phyloP scores from a whole-genome alignment of 2,329 filamentous ascomycete genomes.

The Pseudocercospora fijiensis region DNA sequence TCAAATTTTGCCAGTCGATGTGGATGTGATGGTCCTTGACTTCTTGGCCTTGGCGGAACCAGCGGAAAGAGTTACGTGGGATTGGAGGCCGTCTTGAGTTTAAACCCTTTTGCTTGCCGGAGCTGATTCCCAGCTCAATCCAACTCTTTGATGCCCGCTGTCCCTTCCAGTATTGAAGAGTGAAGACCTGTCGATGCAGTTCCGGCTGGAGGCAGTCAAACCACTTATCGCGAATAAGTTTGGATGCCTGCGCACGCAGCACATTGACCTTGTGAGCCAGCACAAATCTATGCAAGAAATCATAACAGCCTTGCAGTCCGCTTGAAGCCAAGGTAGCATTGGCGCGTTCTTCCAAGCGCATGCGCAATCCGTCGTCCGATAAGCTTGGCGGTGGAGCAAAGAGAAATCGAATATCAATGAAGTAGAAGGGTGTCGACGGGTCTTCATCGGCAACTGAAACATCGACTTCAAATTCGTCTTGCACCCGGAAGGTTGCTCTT shows the following conservation, averaged over 20 bases:
- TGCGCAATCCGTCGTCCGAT: conserved; percentile 60
- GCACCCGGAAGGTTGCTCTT: conserved; percentile 83
- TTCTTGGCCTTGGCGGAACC: conserved; percentile 81
- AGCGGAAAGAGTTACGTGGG: conserved; percentile 61
- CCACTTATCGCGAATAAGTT: conserved; percentile 71
- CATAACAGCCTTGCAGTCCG: conserved; percentile 77
- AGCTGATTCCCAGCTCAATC: conserved; percentile 81
- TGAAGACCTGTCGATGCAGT: conserved; percentile 73
- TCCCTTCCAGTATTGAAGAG: conserved; percentile 86
- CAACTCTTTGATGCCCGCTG: conserved; percentile 76
- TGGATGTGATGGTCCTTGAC: conserved; percentile 63
- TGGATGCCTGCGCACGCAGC: conserved; percentile 71
- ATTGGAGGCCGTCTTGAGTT: conserved; percentile 36
- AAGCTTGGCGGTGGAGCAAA: conserved; percentile 69
- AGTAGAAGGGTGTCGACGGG: conserved; percentile 80
- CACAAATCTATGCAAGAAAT: conserved; percentile 81
- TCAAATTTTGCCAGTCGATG: conserved; percentile 67
- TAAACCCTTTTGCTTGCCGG: conserved; percentile 48
- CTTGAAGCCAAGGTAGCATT: conserved; percentile 69
- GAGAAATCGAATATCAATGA: conserved; percentile 84
- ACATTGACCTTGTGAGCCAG: conserved; percentile 88
- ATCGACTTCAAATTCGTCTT: conserved; percentile 87
- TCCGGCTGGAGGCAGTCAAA: conserved; percentile 75
- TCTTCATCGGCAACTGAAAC: conserved; percentile 87
- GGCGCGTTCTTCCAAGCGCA: conserved; percentile 66